Conservation (phyloP, 208 protist genomes). For the Trypanosoma theileri region DNA sequence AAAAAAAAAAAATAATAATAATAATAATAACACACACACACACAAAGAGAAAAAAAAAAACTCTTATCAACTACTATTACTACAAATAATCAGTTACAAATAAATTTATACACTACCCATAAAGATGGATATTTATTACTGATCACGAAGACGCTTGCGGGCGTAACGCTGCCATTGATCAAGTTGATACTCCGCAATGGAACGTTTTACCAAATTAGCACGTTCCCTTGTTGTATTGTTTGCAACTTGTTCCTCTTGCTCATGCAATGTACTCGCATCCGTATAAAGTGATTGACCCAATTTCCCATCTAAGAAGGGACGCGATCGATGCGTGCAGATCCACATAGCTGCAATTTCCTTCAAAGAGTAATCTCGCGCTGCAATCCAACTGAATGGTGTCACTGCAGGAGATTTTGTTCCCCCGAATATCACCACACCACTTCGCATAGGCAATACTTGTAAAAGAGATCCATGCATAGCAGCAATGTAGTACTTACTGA, state of each 20-base stretch:
- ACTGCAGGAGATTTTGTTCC: slow-evolving; percentile 57
- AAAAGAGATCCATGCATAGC: slow-evolving; percentile 62
- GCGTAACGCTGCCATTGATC: slow-evolving; percentile 48
- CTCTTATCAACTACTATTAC: too few relatives aligned
- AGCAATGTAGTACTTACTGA: slow-evolving; percentile 33
- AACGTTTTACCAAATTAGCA: slow-evolving; percentile 21
- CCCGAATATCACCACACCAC: slow-evolving; percentile 31
- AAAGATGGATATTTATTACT: slow-evolving; percentile 1
- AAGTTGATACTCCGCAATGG: slow-evolving; percentile 48
- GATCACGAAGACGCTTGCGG: slow-evolving; percentile 45
- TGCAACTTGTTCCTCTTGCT: too few relatives aligned
- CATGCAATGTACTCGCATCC: not conserved
- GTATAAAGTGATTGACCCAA: not conserved
- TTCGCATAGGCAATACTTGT: slow-evolving; percentile 24
- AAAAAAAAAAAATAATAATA: too few relatives aligned
- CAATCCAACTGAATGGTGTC: slow-evolving; percentile 42
- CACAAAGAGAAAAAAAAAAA: too few relatives aligned
- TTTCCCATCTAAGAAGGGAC: slow-evolving; percentile 7
- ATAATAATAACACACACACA: too few relatives aligned
- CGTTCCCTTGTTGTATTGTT: not conserved
- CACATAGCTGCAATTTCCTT: slow-evolving; percentile 45
- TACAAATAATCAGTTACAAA: too few relatives aligned
- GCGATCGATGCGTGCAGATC: slow-evolving; percentile 32
- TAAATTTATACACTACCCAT: too few relatives aligned
- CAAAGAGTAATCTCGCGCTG: slow-evolving; percentile 36